These are phyloP conservation scores for Saturnispora besseyi DNA, from an alignment of 805 yeast genomes.

Conservation along the genomic window DNA sequence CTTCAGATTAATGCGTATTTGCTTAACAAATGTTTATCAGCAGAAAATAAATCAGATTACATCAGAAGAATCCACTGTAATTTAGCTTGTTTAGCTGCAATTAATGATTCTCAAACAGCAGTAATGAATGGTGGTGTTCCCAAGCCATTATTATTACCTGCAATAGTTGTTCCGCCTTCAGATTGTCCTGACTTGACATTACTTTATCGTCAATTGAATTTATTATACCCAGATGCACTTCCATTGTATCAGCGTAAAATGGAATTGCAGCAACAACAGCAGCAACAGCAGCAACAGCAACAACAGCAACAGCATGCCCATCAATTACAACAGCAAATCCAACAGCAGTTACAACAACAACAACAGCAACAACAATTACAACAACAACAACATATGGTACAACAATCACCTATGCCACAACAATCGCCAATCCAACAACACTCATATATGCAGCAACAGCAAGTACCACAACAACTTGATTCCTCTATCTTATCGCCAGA, in stretches of 20 bases:
- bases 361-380: conserved; percentile 5
- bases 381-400: conserved; percentile 2
- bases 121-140: conserved; percentile 22
- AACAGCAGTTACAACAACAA: neutral
- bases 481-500: conserved; percentile 25
- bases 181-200: conserved; percentile 46
- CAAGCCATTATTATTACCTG: conserved; percentile 27
- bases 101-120: conserved; percentile 27
- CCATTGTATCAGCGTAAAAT: conserved; percentile 23
- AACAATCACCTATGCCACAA: neutral
- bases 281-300: conserved; percentile 10
- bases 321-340: conserved; percentile 7
- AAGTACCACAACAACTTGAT: conserved; percentile 8
- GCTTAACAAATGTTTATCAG: conserved; percentile 24
- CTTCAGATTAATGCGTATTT: conserved; percentile 29
- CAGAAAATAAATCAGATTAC: conserved; percentile 26
- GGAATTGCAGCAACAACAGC: conserved; percentile 14
- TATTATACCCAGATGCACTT: conserved; percentile 44
- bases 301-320: conserved; percentile 10
- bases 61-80: conserved; percentile 31
- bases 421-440: neutral
- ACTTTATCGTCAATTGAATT: conserved; percentile 31
- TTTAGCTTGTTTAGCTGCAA: conserved; percentile 29
- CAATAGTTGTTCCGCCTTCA: conserved; percentile 44
- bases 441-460: conserved; percentile 4